Evolutionary conservation across 352 stramenopile genomes (phyloP).

Genomic region (Globisporangium paddicum): DNA sequence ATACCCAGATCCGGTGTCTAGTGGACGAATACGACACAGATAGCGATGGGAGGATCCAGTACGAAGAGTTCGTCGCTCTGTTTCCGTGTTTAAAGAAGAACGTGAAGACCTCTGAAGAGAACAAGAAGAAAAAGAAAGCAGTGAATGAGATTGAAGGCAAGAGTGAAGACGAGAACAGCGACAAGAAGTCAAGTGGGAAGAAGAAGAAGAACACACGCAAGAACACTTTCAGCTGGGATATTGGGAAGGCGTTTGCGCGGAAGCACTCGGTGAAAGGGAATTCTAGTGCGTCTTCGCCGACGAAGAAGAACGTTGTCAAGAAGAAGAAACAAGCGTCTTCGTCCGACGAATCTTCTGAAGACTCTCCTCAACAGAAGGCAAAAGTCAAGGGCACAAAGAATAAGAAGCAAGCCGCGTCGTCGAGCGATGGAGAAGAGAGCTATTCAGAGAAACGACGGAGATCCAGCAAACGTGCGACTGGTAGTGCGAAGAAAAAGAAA

Average conservation of each 20-base stretch:
- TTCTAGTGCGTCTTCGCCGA: slow-evolving; percentile 1
- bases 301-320: slow-evolving; percentile 4
- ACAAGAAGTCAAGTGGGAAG: slow-evolving; percentile 7
- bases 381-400: slow-evolving; percentile 2
- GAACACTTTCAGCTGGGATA: slow-evolving; percentile 73
- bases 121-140: slow-evolving; percentile 5
- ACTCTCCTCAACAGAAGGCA: not conserved
- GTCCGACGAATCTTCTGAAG: slow-evolving; percentile 9
- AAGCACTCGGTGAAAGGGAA: slow-evolving; percentile 31
- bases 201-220: slow-evolving; percentile 47
- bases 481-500: not conserved
- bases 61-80: slow-evolving; percentile 49
- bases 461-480: not conserved
- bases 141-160: slow-evolving; percentile 7
- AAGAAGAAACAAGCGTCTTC: slow-evolving; percentile 10
- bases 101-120: not conserved
- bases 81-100: slow-evolving; percentile 20
- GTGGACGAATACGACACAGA: slow-evolving; percentile 60
- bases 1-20: slow-evolving; percentile 55
- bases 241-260: slow-evolving; percentile 57
- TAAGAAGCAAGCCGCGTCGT: not conserved
- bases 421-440: slow-evolving; percentile 3
- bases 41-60: slow-evolving; percentile 59
- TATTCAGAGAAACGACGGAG: not conserved
- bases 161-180: slow-evolving; percentile 2